Conservation (phyloP, 2,329 filamentous ascomycete species). For the Cryphonectria naterciae region DNA sequence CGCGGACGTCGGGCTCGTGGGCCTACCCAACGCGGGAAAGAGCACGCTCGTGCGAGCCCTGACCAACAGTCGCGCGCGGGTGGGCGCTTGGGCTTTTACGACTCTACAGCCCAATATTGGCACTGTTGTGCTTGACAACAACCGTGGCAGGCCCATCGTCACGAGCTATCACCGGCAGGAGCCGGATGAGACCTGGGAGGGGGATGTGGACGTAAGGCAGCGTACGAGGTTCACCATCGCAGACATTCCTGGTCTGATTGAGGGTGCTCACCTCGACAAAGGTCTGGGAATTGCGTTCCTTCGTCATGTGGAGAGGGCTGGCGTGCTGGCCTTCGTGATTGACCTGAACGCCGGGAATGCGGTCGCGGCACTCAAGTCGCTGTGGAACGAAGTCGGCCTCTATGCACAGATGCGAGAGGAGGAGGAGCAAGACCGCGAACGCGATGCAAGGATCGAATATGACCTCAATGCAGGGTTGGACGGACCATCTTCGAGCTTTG, state of each 20-base stretch:
- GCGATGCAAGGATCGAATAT: constrained; percentile 60
- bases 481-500: constrained; percentile 28
- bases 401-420: constrained; percentile 82
- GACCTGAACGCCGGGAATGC: constrained; percentile 83
- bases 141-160: constrained; percentile 72
- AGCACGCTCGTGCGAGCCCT: constrained; percentile 87
- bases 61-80: constrained; percentile 83
- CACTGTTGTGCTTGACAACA: constrained; percentile 88
- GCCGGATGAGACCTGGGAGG: constrained; percentile 44
- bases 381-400: constrained; percentile 89
- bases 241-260: constrained; percentile 92
- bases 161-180: constrained; percentile 40
- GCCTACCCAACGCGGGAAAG: constrained; percentile 94
- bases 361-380: constrained; percentile 73
- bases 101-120: constrained; percentile 94
- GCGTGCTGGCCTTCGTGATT: constrained; percentile 90
- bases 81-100: constrained; percentile 96
- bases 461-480: constrained; percentile 54
- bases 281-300: constrained; percentile 91
- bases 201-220: constrained; percentile 51
- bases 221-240: constrained; percentile 89
- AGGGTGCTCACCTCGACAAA: constrained; percentile 88
- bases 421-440: constrained; percentile 68
- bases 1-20: constrained; percentile 92
- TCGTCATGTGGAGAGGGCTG: constrained; percentile 90